These are phyloP conservation scores for Alternaria novae-zelandiae DNA, from an alignment of 2,329 filamentous ascomycete species.

Conservation along the genomic window DNA sequence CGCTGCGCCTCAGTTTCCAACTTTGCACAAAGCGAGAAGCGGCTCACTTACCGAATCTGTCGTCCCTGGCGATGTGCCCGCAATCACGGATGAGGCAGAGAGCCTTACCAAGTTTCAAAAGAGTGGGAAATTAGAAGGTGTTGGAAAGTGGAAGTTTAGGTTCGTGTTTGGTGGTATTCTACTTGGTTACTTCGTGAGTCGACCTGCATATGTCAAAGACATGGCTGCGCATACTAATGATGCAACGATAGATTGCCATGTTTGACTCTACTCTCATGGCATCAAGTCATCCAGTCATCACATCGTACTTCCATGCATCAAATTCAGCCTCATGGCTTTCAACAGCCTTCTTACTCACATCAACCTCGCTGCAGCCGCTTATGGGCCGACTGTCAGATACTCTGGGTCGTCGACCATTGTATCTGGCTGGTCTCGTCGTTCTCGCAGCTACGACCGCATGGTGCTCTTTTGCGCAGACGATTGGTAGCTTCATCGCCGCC, in stretches of 20 bases:
- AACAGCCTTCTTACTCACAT: conserved; percentile 78
- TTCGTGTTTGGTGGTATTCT: conserved; percentile 48
- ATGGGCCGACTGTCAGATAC: conserved; percentile 77
- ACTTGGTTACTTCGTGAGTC: conserved; percentile 47
- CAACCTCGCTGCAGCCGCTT: conserved; percentile 76
- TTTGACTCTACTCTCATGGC: conserved; percentile 86
- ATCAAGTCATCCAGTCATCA: conserved; percentile 80
- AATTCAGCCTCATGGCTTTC: conserved; percentile 85
- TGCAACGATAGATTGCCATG: conserved; percentile 47
- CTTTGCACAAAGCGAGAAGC: conserved; percentile 28
- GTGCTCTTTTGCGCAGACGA: conserved; percentile 71
- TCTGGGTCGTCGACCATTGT: conserved; percentile 71
- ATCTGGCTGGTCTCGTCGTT: conserved; percentile 67
- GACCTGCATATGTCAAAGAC: neutral
- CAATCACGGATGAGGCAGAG: conserved; percentile 25
- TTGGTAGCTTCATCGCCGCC: conserved; percentile 73
- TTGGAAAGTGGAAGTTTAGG: conserved; percentile 44
- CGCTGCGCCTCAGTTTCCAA: conserved; percentile 30
- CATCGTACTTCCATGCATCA: conserved; percentile 77
- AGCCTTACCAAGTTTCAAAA: conserved; percentile 34
- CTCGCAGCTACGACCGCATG: conserved; percentile 71
- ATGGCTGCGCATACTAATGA: conserved; percentile 42
- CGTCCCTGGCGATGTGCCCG: conserved; percentile 28
- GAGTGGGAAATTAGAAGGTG: conserved; percentile 42
- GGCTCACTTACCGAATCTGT: conserved; percentile 34